These are phyloP conservation scores for Arabis hirsuta DNA, from an alignment of 345 rosid species.

Conservation along the genomic window DNA sequence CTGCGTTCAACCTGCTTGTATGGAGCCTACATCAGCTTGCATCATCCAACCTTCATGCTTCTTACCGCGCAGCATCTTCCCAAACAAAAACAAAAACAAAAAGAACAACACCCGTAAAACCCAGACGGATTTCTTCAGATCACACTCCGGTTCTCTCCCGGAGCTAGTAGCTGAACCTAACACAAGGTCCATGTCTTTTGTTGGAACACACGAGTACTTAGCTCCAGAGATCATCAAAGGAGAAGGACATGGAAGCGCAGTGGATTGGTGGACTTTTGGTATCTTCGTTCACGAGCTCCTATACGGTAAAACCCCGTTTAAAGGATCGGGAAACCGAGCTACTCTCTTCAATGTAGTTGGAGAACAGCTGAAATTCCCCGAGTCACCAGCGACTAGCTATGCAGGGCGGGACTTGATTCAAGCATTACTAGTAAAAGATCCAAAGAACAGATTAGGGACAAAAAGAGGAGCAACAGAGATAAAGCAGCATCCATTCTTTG, in stretches of 20 bases:
- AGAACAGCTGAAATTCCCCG: constrained; percentile 87
- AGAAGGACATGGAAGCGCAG: constrained; percentile 98
- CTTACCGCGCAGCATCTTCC: constrained; percentile 72
- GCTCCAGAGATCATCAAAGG: constrained; percentile 97
- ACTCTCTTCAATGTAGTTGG: constrained; percentile 94
- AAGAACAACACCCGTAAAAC: constrained; percentile 71
- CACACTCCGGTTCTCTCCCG: constrained; percentile 60
- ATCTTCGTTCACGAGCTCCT: constrained; percentile 88
- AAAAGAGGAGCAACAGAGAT: constrained; percentile 99
- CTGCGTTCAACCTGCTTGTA: constrained; percentile 91
- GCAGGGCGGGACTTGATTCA: constrained; percentile 87
- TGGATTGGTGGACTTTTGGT: constrained; percentile 99
- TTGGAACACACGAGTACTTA: constrained; percentile 97
- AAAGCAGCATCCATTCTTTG: constrained; percentile 94
- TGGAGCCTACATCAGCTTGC: constrained; percentile 86
- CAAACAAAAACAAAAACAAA: constrained; percentile 80
- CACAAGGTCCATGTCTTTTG: constrained; percentile 97
- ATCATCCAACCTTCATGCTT: constrained; percentile 84
- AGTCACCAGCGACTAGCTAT: constrained; percentile 82
- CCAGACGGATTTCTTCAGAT: constrained; percentile 55
- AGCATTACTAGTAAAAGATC: constrained; percentile 90
- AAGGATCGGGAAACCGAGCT: constrained; percentile 94
- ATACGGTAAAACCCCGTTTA: constrained; percentile 90
- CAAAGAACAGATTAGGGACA: constrained; percentile 87
- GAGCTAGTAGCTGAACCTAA: constrained; percentile 97